Evolutionary conservation across 768 basidiomycete genomes (phyloP).

Genomic region (Suillus lakei): DNA sequence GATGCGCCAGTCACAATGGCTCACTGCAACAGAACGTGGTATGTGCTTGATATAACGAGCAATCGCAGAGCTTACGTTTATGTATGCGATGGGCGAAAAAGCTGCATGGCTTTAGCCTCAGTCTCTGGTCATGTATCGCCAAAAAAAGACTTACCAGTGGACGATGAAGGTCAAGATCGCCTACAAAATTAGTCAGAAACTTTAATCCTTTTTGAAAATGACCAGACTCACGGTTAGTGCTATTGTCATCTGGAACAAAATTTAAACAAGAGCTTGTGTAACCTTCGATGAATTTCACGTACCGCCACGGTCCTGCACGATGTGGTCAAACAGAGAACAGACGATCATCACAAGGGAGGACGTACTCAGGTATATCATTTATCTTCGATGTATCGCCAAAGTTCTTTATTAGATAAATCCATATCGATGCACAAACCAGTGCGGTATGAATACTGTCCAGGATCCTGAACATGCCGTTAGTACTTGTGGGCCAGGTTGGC

Average conservation of each 20-base stretch:
- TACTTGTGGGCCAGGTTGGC: neutral
- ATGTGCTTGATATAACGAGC: neutral
- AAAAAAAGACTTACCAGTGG: constrained; percentile 44
- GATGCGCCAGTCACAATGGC: constrained; percentile 32
- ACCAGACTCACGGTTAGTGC: constrained; percentile 33
- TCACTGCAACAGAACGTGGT: constrained; percentile 22
- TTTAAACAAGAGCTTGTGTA: constrained; percentile 3
- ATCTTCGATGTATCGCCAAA: constrained; percentile 45
- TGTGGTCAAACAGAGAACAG: neutral
- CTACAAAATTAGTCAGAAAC: constrained; percentile 34
- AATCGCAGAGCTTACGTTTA: constrained; percentile 36
- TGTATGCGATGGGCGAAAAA: constrained; percentile 48
- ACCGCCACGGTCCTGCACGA: constrained; percentile 31
- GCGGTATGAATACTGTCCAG: constrained; percentile 47
- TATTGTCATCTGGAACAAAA: constrained; percentile 28
- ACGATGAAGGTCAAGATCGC: constrained; percentile 54
- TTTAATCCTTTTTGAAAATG: neutral
- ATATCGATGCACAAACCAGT: constrained; percentile 45
- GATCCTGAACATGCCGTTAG: constrained; percentile 17
- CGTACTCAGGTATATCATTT: constrained; percentile 51
- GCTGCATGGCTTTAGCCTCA: constrained; percentile 19
- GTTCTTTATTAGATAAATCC: constrained; percentile 48
- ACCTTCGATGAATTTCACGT: constrained; percentile 7
- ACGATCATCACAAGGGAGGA: neutral
- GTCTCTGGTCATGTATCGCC: neutral